Evolutionary conservation across 2,329 filamentous ascomycete species (phyloP), one percentile per base, ranked within the genome.

Genomic region (Amauroascus niger): DNA sequence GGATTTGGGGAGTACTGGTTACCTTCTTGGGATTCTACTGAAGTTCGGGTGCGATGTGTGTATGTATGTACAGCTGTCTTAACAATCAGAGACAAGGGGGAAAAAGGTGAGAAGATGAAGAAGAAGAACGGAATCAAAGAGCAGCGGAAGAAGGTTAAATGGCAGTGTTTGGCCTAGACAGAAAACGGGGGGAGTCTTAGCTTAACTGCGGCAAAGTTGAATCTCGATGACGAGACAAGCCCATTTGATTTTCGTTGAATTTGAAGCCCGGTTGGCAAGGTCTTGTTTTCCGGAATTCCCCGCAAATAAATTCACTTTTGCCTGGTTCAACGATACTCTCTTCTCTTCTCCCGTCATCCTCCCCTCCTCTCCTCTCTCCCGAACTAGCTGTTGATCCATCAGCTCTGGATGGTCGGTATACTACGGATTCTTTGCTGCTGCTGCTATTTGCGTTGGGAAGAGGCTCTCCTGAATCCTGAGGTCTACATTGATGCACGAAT

Each of bases 211-310:
- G 49, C 39, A 52, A 18, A 1, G 30, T 43, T 13, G 26, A 30
- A 9, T 14, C 22, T 45, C 24, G 41, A 52, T 32, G 20, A 52
- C 22, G 40, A 37, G 41, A 13, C 41, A 16, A 8, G 43, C n/a
- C 43, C 39, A n/a, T 24, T n/a, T 32, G 14, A 32, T 53, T 53
- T 47, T 53, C 51, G 51, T 48, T 45, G 49, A 52, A 52, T 45
- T n/a, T 52, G 49, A 24, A 24, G 26, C 48, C 9, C 11, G 35
- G 16, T 47, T n/a, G n/a, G 44, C 43, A 46, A 33, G 49, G 37
- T 39, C 43, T 41, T 32, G 51, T 44, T 44, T 54, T 49, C 52
- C 52, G 52, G 49, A 49, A 49, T 54, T 44, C 52, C 46, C 52
- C 52, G 52, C 52, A 54, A n/a, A n/a, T 24, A 44, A 40, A 22